Base-by-base conservation (phyloP, 805 yeast genomes). In the Candida gorgasii region DNA sequence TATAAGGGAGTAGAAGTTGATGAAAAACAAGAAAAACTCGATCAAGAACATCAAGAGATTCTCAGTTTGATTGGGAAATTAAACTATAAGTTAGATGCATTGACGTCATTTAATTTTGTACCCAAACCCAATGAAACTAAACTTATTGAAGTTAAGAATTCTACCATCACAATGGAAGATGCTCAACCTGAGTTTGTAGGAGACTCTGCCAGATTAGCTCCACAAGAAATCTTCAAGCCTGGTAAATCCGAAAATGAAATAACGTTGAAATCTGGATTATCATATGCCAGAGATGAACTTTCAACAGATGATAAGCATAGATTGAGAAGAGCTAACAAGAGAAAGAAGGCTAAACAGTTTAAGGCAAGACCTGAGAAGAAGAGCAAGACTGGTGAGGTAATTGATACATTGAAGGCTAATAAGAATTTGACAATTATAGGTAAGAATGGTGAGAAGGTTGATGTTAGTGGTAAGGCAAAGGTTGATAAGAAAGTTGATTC, bases 21-120 rank as follows among this genome's bases (percentile, higher is more conserved):
- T 43, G 81, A 72, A 37, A 59, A 73, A 43, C 80, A 72, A 37
- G 93, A 84, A 45, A 88, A 84, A 55, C 63, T 86, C 22, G 72
- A 80, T 41, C 75, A 74, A 38, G 84, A 86, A 5, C 98, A 93
- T 61, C 77, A 80, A 45, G 97, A 90, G 61, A 82, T 93, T 40
- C 67, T 76, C 12, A 80, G 74, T 26, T 57, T 92, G 44, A 89
- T 79, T 57, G 74, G 75, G 34, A 69, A 69, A 9, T 69, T 92
- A 26, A 73, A 76, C 37, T 81, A 84, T 55, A 85, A 84, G 52
- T 76, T 92, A 38, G 98, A 93, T 62, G 82, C 97, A 4, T 72
- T 92, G 43, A 81, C 95, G 39, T 89, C 97, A n/a, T 95, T 97
- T 49, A 95, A 89, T 61, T 93, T 85, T 69, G 78, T 89, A 47